A percentile compares a stretch with the other conserved stretches of the same genome.
Evolutionary conservation across 306 rosid species (phyloP).

Genomic region (Fragaria iinumae): DNA sequence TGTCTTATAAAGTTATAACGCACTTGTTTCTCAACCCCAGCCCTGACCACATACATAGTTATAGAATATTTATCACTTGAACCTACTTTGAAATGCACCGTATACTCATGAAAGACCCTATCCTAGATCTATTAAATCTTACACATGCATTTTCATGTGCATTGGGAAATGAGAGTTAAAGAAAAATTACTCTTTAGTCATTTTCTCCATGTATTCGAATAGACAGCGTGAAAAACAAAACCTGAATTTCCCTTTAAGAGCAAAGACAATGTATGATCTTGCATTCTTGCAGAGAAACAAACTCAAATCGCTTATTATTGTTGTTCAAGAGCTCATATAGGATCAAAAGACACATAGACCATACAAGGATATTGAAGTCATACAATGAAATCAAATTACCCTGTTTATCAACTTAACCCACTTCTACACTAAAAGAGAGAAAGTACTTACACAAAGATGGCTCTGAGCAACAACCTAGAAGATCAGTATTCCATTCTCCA

Average conservation of each 20-base stretch:
- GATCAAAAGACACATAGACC: no score
- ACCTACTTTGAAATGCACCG: constrained; percentile 6
- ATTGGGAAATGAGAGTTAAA: neutral
- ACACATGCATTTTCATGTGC: constrained; percentile 2
- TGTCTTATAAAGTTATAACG: neutral
- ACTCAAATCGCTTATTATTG: no score
- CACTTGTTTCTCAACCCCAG: constrained; percentile 16
- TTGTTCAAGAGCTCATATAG: no score
- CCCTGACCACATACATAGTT: constrained; percentile 13
- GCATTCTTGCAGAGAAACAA: neutral
- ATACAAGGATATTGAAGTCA: no score
- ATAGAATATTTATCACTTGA: neutral
- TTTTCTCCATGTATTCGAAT: neutral
- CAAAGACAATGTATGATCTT: neutral
- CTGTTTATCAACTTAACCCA: neutral
- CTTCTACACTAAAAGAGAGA: constrained; percentile 20
- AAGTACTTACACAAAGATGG: constrained; percentile 77
- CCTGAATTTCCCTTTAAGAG: neutral
- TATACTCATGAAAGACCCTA: neutral
- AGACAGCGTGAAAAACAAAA: neutral
- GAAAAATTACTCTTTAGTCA: neutral
- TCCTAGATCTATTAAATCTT: neutral
- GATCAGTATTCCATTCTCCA: constrained; percentile 90
- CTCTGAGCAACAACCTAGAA: constrained; percentile 93
- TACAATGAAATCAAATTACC: no score